Conservation (phyloP, 1,139 yeast genomes). For the Maudiozyma humilis region DNA sequence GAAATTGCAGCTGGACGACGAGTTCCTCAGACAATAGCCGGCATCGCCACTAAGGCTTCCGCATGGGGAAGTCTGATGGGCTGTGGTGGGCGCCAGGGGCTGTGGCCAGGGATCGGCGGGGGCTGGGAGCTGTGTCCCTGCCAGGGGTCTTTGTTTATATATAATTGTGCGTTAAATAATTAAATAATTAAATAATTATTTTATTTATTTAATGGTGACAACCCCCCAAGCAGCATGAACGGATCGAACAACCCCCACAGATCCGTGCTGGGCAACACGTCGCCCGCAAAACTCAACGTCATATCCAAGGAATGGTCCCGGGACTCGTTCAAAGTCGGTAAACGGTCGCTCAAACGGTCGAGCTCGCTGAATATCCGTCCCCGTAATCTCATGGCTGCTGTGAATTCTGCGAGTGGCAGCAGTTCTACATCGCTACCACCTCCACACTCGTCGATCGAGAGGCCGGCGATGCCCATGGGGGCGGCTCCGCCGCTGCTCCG, state of each 20-base stretch:
- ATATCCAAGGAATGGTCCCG: conserved; percentile 37
- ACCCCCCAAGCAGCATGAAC: no score
- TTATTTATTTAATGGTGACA: no score
- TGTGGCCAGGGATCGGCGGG: background rate
- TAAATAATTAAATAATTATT: no score
- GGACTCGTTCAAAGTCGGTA: conserved; percentile 16
- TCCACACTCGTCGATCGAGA: conserved; percentile 9
- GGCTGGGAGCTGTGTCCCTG: no score
- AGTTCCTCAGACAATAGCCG: no score
- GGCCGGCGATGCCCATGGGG: conserved; percentile 20
- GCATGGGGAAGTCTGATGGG: background rate
- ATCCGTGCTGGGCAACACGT: conserved; percentile 33
- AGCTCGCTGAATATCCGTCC: conserved; percentile 17
- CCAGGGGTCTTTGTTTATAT: background rate
- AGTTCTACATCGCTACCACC: no score
- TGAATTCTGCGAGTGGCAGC: no score
- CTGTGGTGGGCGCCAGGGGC: background rate
- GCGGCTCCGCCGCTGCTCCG: conserved; percentile 28
- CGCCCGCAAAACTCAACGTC: conserved; percentile 43
- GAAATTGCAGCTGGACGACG: no score
- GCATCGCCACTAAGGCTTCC: background rate
- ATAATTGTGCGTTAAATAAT: background rate
- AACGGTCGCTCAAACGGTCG: conserved; percentile 20
- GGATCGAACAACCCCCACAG: conserved; percentile 18
- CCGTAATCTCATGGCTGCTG: background rate